phyloP scores from a whole-genome alignment of 805 yeast species.

The Candida coquimbonensis region DNA sequence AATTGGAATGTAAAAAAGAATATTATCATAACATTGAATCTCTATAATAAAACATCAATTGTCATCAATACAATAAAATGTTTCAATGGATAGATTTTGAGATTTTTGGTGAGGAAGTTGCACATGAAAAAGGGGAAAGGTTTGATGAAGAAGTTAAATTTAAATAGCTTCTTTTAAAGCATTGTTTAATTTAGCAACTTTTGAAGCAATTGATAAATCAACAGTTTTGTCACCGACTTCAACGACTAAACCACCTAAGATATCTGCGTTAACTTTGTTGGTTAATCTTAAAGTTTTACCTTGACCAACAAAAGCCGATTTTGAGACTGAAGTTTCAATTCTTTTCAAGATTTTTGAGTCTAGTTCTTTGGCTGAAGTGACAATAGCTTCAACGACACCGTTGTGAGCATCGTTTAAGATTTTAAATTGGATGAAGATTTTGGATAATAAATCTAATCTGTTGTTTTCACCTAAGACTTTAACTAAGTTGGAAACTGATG shows the following conservation, averaged over 20 bases:
- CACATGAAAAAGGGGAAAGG: no score
- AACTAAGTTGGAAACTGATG: slow-evolving; percentile 72
- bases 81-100: no score
- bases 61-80: no score
- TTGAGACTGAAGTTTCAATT: slow-evolving; percentile 69
- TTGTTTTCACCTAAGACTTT: slow-evolving; percentile 87
- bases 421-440: slow-evolving; percentile 64
- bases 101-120: no score
- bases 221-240: slow-evolving; percentile 97
- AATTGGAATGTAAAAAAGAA: neutral
- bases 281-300: slow-evolving; percentile 81
- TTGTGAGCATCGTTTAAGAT: slow-evolving; percentile 80
- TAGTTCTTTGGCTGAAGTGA: slow-evolving; percentile 80
- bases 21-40: slow-evolving; percentile 1
- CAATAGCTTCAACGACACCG: slow-evolving; percentile 89
- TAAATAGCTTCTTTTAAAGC: slow-evolving; percentile 81
- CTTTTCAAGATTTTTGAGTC: slow-evolving; percentile 74
- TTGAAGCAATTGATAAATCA: slow-evolving; percentile 81
- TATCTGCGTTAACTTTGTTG: slow-evolving; percentile 81
- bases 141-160: slow-evolving; percentile 8
- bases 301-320: slow-evolving; percentile 74
- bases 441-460: slow-evolving; percentile 67
- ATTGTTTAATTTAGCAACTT: slow-evolving; percentile 84
- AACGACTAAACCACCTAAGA: slow-evolving; percentile 91
- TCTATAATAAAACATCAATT: no score